A percentile compares a stretch with the other conserved stretches of the same genome.
Conservation (phyloP, 2,329 filamentous ascomycete genomes). For the Fusarium sp. region DNA sequence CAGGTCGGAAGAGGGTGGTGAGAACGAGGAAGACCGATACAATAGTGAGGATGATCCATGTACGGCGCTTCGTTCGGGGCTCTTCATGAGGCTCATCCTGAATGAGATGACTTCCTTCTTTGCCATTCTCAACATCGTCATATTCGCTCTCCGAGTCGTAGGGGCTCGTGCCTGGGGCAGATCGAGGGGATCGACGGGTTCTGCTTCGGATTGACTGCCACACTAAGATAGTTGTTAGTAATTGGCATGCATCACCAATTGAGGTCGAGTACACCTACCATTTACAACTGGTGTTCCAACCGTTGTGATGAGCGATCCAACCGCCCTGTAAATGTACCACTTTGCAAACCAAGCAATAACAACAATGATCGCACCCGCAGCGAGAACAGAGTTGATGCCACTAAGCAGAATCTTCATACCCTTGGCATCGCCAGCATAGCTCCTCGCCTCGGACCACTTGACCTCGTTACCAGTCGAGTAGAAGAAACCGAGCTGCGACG, state of each 20-base stretch:
- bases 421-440: slow-evolving; percentile 49
- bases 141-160: slow-evolving; percentile 39
- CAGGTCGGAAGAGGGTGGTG: slow-evolving; percentile 44
- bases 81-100: slow-evolving; percentile 28
- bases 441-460: slow-evolving; percentile 49
- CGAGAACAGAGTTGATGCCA: slow-evolving; percentile 45
- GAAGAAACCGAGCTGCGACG: slow-evolving; percentile 52
- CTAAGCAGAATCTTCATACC: slow-evolving; percentile 51
- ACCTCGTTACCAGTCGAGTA: slow-evolving; percentile 50
- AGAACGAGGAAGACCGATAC: slow-evolving; percentile 27
- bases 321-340: slow-evolving; percentile 40
- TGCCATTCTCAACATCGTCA: slow-evolving; percentile 34
- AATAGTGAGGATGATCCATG: slow-evolving; percentile 19
- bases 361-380: slow-evolving; percentile 41
- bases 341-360: slow-evolving; percentile 45
- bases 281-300: slow-evolving; percentile 37
- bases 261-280: slow-evolving; percentile 26
- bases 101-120: slow-evolving; percentile 26
- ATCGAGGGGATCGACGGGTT: slow-evolving; percentile 14
- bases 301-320: slow-evolving; percentile 39
- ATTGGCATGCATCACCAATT: neutral
- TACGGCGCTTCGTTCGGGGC: slow-evolving; percentile 6
- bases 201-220: slow-evolving; percentile 32
- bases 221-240: slow-evolving; percentile 23
- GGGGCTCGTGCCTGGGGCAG: slow-evolving; percentile 5